Evolutionary conservation across 2,329 filamentous ascomycete genomes (phyloP), one percentile per base, ranked within the genome.

Genomic region (Trichoderma atroviride): DNA sequence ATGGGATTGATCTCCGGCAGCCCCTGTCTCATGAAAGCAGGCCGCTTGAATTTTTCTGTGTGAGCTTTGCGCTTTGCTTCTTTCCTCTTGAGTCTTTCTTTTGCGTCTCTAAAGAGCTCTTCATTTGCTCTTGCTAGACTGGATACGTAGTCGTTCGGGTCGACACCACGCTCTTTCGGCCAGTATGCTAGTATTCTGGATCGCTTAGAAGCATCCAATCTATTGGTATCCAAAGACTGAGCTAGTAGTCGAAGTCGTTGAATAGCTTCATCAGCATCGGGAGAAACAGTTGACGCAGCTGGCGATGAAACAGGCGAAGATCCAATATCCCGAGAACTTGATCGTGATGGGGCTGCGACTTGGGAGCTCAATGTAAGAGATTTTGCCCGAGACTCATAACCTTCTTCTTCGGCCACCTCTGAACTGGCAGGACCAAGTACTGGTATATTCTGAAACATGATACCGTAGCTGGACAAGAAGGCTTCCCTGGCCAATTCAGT

Each of bases 101-200:
- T 77, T 11, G 78, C 79, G 4, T 74, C 75, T 11, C 78, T 76
- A 59, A 81, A 78, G 70, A 79, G 77, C 47, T 75, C 78, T 3
- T 79, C 79, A 9, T 75, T 78, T 6, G 78, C 80, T 14, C 76
- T 69, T 7, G 77, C 76, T 24, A 83, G 76, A 50, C 79, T 81
- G 19, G 81, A 82, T 3, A 81, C 70, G 66, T 83, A 83, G 52
- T 75, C 74, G 6, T 75, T 74, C 2, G 76, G 77, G 22, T 76
- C 74, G 3, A 78, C 73, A 22, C 80, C 81, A 9, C 78, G 78
- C 58, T 81, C 76, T 2, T 75, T 73, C 1, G 81, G 81, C 82
- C 82, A 83, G 70, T 77, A 77, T 5, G 78, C 75, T 1, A 83
- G 73, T 1, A 82, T 69, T 4, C 71, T 74, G 2, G 78, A 75